Base-by-base conservation (phyloP, 495 filamentous ascomycete genomes). In the Lindgomyces ingoldianus region DNA sequence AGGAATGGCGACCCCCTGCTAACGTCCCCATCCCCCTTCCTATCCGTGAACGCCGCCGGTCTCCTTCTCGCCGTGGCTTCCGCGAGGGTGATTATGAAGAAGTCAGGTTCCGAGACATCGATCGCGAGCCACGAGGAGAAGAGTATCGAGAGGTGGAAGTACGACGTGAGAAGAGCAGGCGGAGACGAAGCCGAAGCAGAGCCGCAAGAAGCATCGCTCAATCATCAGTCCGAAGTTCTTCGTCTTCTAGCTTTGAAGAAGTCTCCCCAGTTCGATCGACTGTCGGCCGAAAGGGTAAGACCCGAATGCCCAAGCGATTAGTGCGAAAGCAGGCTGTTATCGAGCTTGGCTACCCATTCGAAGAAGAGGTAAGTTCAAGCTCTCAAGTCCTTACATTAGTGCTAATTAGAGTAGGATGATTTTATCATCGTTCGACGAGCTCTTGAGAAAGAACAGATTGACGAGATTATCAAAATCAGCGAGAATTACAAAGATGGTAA, bases 391-490 rank as follows among this genome's bases (percentile, higher is more conserved):
- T 2, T 46, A 10, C 14, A 57, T 45, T n/a, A 57, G 1, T 24
- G 29, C 52, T 64, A 33, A 64, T 41, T 42, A 54, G 9, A n/a
- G 14, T 62, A 95, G 89, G 90, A 87, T 41, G 86, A 89, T 50
- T 84, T 84, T 51, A 83, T 93, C 70, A 81, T 96, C 61, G 87
- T 96, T 18, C 84, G 86, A 68, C 85, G 87, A 64, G 92, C 92
- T 1, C 81, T 96, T 22, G 90, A 88, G 12, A 93, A 94, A 62
- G 85, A 91, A 26, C 89, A 95, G 64, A 96, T 96, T 68, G 91
- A 96, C 70, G 88, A 93, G 67, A 79, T 96, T 57, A 88, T 96
- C 65, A 87, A 83, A 63, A 77, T 91, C 42, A 95, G 91, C 72
- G 88, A 90, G 68, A 68, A 33, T 21, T 77, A 77, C 64, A 84